These are phyloP conservation scores for Inga laurina DNA, from an alignment of 306 rosid genomes.

Conservation along the genomic window DNA sequence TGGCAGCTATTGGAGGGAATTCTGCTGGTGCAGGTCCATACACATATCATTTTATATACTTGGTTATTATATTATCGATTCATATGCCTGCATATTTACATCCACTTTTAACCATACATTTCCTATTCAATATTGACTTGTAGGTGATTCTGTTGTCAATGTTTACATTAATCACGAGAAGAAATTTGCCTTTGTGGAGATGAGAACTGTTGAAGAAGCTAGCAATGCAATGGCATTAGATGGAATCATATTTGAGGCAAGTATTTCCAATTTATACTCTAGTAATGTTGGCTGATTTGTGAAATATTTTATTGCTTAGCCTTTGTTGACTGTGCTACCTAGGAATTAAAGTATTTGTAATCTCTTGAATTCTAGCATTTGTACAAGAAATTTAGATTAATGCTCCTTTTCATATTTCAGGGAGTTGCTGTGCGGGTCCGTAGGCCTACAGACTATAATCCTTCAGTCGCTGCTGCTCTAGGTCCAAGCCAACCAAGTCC, in stretches of 20 bases:
- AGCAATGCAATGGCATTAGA: conserved; percentile 92
- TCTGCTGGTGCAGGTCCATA: conserved; percentile 67
- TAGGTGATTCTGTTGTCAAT: conserved; percentile 85
- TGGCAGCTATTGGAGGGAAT: conserved; percentile 84
- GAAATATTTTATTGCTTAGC: not conserved
- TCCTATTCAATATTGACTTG: conserved; percentile 35
- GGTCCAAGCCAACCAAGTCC: conserved; percentile 88
- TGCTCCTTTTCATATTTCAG: conserved; percentile 43
- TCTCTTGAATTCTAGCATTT: not conserved
- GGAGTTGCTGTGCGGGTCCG: conserved; percentile 87
- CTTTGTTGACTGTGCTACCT: not conserved
- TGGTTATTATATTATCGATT: not conserved
- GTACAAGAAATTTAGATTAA: not conserved
- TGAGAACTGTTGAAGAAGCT: conserved; percentile 92
- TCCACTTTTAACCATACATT: not conserved
- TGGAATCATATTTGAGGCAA: conserved; percentile 83
- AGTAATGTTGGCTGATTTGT: conserved; percentile 36
- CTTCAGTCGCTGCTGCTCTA: conserved; percentile 74
- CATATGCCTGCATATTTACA: not conserved
- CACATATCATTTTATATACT: not conserved
- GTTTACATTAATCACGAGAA: conserved; percentile 88
- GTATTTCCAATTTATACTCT: conserved; percentile 25
- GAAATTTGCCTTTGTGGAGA: conserved; percentile 89
- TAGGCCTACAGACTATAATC: conserved; percentile 85
- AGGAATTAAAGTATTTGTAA: not conserved